Conservation (phyloP, 352 stramenopile genomes). For the Pythium brachiatum region DNA sequence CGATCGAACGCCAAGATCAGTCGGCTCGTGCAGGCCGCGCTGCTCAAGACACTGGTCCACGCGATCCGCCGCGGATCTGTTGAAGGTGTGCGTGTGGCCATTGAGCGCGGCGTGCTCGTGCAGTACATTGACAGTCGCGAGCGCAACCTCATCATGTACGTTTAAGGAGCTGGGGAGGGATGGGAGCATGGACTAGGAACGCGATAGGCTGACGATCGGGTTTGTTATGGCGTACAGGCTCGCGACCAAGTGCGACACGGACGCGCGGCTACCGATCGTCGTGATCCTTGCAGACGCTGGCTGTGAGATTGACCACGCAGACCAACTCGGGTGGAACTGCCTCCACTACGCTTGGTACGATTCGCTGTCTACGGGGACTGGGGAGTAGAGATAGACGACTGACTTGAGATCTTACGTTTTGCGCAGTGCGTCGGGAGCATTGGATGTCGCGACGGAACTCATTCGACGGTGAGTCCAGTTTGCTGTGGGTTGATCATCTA, state of each 20-base stretch:
- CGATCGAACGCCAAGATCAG: constrained; percentile 60
- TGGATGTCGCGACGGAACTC: constrained; percentile 72
- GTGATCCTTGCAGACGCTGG: constrained; percentile 84
- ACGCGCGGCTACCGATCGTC: constrained; percentile 72
- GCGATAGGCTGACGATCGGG: no score
- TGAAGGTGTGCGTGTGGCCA: constrained; percentile 80
- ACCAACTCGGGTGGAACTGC: constrained; percentile 83
- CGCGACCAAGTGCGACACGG: constrained; percentile 77
- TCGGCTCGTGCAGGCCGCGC: constrained; percentile 72
- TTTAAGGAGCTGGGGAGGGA: no score
- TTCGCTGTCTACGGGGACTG: neutral
- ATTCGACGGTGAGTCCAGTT: constrained; percentile 48
- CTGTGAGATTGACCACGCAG: constrained; percentile 83
- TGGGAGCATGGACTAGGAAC: no score
- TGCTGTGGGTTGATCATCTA: neutral
- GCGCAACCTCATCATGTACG: constrained; percentile 82
- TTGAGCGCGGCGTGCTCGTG: constrained; percentile 75
- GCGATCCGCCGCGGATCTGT: constrained; percentile 74
- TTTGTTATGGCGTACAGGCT: constrained; percentile 33
- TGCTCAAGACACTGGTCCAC: constrained; percentile 85
- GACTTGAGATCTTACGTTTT: neutral
- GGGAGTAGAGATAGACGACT: neutral
- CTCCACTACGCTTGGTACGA: constrained; percentile 83
- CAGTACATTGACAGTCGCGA: constrained; percentile 74
- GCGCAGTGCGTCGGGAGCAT: constrained; percentile 61